Evolutionary conservation across 805 yeast species (phyloP).

Genomic region (Brettanomyces naardenensis): DNA sequence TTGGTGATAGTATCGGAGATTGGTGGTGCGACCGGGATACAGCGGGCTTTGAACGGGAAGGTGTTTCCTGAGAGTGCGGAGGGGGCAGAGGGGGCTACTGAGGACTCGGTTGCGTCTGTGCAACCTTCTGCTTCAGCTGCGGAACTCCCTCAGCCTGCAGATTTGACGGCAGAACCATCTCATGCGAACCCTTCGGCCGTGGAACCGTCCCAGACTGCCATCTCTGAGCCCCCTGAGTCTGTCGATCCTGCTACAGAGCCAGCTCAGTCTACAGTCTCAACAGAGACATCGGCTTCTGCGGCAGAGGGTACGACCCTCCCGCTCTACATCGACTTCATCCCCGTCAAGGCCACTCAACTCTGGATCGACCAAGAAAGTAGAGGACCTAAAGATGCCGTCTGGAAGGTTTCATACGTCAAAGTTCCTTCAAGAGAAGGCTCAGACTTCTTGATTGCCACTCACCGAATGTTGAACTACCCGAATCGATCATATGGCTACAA

Average conservation of each 20-base stretch:
- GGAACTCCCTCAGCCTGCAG: conserved; percentile 13
- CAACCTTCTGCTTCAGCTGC: no score
- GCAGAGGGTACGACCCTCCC: no score
- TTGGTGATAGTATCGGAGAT: conserved; percentile 32
- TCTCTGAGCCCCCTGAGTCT: no score
- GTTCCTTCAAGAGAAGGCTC: conserved; percentile 26
- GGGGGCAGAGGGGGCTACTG: conserved; percentile 6
- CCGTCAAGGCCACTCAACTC: conserved; percentile 35
- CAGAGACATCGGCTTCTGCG: no score
- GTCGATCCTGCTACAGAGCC: no score
- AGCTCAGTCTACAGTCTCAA: no score
- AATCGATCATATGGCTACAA: conserved; percentile 27
- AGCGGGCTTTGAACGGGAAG: conserved; percentile 28
- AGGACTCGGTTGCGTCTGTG: no score
- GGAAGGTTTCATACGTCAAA: conserved; percentile 33
- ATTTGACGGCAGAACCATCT: no score
- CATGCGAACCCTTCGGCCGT: no score
- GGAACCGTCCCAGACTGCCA: no score
- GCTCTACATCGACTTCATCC: conserved; percentile 35
- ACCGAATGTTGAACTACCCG: conserved; percentile 27
- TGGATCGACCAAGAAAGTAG: conserved; percentile 40
- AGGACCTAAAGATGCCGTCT: conserved; percentile 36
- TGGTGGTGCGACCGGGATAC: conserved; percentile 32
- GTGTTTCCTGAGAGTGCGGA: conserved; percentile 22
- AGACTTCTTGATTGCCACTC: conserved; percentile 23